Base-by-base conservation (phyloP, 495 filamentous ascomycete genomes). In the Xylaria scruposa region DNA sequence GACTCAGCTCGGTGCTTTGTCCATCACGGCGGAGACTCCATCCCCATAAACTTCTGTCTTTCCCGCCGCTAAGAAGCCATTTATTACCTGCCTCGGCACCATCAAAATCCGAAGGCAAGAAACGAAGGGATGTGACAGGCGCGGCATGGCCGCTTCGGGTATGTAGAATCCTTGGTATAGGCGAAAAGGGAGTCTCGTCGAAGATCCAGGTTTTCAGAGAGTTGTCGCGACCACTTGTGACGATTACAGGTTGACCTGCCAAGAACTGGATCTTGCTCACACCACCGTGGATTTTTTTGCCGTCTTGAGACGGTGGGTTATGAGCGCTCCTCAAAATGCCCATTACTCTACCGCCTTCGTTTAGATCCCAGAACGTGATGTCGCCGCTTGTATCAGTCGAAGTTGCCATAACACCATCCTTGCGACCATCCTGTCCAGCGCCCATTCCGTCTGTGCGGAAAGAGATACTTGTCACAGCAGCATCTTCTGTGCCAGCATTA, bases 181-280 rank as follows among this genome's bases (percentile, higher is more conserved):
- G 90, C 1, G 92, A 94, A 79, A 94, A 95, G 4, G 93, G 93
- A 3, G 90, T 90, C 70, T 95, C 90, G 76, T 97, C 94, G 73
- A 98, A 97, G 71, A 97, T 95, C 95, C 95, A 98, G 4, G 92
- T 94, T 78, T 93, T 97, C 51, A 99, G 83, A 42, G 94, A 92
- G 79, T 99, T 99, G 79, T 99, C 96, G 44, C 92, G 86, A 31
- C 94, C 97, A 70, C 92, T 94, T 4, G 94, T 97, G 38, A 98
- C 86, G 40, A 99, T 86, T 1, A 98, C 90, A 19, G 93, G 92
- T 78, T 98, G 97, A 3, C 94, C 95, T n/a, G 91, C 83, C 24
- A 99, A 83, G 76, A 98, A 99, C 77, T 98, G 93, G 36, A 96
- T 82, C 72, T 92, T 93, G 78, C 90, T 96, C 40, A 91, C 85